Percentiles rank a stretch among this genome's conserved stretches.
phyloP scores from a whole-genome alignment of 2,329 filamentous ascomycete genomes.

The Fusarium multiceps region DNA sequence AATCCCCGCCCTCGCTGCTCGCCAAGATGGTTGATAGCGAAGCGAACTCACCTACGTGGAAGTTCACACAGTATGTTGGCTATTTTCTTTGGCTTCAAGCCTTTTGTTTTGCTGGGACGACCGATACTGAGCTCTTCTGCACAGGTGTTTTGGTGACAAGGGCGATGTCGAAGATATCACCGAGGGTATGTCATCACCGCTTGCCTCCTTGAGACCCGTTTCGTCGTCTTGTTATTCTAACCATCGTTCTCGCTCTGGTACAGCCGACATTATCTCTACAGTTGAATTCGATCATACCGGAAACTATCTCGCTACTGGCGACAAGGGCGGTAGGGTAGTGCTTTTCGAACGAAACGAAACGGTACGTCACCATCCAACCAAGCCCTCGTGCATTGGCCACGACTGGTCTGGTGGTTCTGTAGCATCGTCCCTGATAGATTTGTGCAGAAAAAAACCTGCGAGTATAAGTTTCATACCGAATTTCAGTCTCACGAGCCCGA shows the following conservation, averaged over 20 bases:
- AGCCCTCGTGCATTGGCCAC: background rate
- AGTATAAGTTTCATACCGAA: slow-evolving; percentile 99
- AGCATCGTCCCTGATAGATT: slow-evolving; percentile 25
- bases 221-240: slow-evolving; percentile 34
- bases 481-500: slow-evolving; percentile 99
- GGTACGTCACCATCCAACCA: slow-evolving; percentile 62
- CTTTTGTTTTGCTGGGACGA: slow-evolving; percentile 8
- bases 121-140: slow-evolving; percentile 36
- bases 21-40: slow-evolving; percentile 96
- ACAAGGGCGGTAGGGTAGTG: slow-evolving; percentile 87
- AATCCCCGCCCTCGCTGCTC: slow-evolving; percentile 49
- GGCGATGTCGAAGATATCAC: slow-evolving; percentile 99
- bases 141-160: slow-evolving; percentile 98
- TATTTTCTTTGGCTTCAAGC: background rate
- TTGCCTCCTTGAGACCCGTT: slow-evolving; percentile 26
- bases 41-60: slow-evolving; percentile 95
- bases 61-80: slow-evolving; percentile 93
- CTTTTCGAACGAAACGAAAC: slow-evolving; percentile 96
- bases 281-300: slow-evolving; percentile 92
- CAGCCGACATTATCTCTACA: slow-evolving; percentile 91
- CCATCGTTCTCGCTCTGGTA: slow-evolving; percentile 40
- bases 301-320: slow-evolving; percentile 89
- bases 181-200: slow-evolving; percentile 72
- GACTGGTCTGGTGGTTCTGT: background rate
- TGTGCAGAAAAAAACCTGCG: slow-evolving; percentile 96